A percentile compares a stretch with the other conserved stretches of the same genome.
Conservation (phyloP, 169 alveolate species). For the Plasmodium gonderi region DNA sequence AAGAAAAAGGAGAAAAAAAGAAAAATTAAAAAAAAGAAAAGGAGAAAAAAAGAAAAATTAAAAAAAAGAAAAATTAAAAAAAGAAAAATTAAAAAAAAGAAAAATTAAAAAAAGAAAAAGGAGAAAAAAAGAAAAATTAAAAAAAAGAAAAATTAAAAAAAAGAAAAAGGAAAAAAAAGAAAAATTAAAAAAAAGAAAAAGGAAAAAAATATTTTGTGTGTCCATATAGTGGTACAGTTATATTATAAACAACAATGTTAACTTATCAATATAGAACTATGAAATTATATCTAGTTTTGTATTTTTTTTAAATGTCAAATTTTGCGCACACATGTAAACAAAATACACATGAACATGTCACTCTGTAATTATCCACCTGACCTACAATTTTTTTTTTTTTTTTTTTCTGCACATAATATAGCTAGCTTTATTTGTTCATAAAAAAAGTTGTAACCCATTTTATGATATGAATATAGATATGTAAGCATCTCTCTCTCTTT, state of each 20-base stretch:
- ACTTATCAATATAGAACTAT: not conserved
- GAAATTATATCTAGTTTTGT: not conserved
- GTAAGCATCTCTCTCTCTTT: too few relatives aligned
- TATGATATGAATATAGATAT: not conserved
- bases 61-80: not conserved
- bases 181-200: not conserved
- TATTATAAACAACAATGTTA: not conserved
- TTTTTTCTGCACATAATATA: not conserved
- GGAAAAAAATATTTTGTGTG: too few relatives aligned
- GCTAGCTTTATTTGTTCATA: conserved; percentile 6
- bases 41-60: not conserved
- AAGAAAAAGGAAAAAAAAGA: not conserved
- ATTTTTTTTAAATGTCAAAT: not conserved
- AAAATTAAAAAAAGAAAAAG: not conserved
- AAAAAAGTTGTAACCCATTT: not conserved
- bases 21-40: not conserved
- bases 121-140: too few relatives aligned
- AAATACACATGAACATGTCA: not conserved
- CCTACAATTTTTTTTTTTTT: not conserved
- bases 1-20: not conserved
- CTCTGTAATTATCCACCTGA: not conserved
- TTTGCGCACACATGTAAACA: not conserved
- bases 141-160: too few relatives aligned
- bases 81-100: not conserved
- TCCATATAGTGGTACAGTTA: not conserved